Conservation (phyloP, 2,329 filamentous ascomycete species). For the Cucurbitaria berberidis region DNA sequence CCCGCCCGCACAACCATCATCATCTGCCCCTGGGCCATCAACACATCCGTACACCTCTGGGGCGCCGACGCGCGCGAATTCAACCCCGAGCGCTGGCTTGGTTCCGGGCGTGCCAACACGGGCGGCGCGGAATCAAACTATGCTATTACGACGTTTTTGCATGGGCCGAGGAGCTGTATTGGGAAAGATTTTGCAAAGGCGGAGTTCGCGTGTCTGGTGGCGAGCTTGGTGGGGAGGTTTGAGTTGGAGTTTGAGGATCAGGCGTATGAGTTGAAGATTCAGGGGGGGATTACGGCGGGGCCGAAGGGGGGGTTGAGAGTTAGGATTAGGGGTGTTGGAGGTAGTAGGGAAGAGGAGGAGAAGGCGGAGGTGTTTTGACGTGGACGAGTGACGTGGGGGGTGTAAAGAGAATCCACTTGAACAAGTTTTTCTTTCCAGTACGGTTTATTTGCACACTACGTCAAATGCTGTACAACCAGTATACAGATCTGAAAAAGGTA, state of each 20-base stretch:
- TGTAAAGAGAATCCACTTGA: no score
- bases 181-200: conserved; percentile 79
- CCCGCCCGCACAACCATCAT: conserved; percentile 74
- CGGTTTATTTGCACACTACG: no score
- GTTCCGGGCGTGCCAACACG: conserved; percentile 58
- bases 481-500: no score
- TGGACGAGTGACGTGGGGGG: no score
- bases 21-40: conserved; percentile 70
- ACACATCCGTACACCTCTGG: conserved; percentile 74
- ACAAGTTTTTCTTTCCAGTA: no score
- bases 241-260: conserved; percentile 69
- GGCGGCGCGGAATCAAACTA: conserved; percentile 80
- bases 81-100: conserved; percentile 68
- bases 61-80: conserved; percentile 76
- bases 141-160: conserved; percentile 79
- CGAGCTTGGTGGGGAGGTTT: conserved; percentile 77
- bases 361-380: background rate
- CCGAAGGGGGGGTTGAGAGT: conserved; percentile 76
- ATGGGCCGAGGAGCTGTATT: conserved; percentile 86
- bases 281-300: conserved; percentile 72
- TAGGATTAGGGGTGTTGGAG: conserved; percentile 58
- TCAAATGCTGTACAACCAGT: no score
- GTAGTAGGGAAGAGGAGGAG: background rate
- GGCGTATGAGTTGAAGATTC: conserved; percentile 65
- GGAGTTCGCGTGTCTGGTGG: conserved; percentile 84